Base-by-base conservation (phyloP, 192 early-diverging fungal genomes). In the Coemansia sp. region DNA sequence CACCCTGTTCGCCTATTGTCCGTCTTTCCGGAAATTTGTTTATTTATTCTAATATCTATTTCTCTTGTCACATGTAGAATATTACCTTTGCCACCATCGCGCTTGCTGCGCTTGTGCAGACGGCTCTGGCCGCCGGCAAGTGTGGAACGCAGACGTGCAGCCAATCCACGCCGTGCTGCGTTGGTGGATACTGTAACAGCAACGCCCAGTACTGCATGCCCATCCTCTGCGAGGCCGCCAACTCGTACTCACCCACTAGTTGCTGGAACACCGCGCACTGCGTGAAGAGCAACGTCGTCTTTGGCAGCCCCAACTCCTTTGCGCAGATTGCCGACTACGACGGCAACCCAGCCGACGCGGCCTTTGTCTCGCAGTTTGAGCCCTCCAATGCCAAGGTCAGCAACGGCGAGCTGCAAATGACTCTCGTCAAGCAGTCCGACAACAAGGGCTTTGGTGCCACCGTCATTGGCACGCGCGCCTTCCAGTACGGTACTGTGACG, bases 401-500 rank as follows among this genome's bases (percentile, higher is more conserved):
- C 54, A 67, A 76, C 61, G 70, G 71, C 66, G 70, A 56, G 59
- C 63, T 72, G 72, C 68, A 55, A 63, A 48, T 81, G 65, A 58
- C 54, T 19, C 62, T 84, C 29, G 71, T 58, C 52, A 82, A 79
- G 62, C 58, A 62, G 60, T 71, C 67, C 58, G 65, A 72, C 18
- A 74, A 65, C 56, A 70, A 70, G 54, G 86, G 86, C 32, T 74
- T 84, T 40, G 86, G 86, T 3, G 77, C 84, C 35, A 83, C 83
- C 5, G 82, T 87, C 19, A 82, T 81, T 22, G 82, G 68, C 18
- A 81, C 80, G 32, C 72, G 83, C 5, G 83, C 69, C 53, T 63
- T 87, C 68, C 66, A 83, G 68, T 86, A 85, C 59, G 86, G 86
- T 10, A 81, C 66, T 19, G 74, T 85, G 8, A 67, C 69, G 21